These are phyloP conservation scores for Xylaria sp. DNA, from an alignment of 2,329 filamentous ascomycete genomes.

Conservation along the genomic window DNA sequence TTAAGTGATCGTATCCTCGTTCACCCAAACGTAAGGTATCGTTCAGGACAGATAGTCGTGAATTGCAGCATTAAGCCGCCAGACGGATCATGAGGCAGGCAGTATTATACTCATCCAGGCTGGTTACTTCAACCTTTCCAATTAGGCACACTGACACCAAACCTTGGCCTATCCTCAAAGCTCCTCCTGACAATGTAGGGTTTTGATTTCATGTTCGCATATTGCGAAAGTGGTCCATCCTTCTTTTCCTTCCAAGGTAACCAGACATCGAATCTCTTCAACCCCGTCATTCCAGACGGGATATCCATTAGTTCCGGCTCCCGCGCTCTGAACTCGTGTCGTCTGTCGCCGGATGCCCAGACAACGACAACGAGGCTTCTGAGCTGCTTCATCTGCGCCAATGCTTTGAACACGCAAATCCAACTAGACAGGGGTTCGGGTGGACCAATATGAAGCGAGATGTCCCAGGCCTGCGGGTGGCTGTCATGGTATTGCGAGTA, in stretches of 20 bases:
- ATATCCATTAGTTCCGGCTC: conserved; percentile 39
- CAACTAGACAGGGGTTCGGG: conserved; percentile 35
- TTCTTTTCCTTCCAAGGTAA: conserved; percentile 38
- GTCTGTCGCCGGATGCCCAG: conserved; percentile 38
- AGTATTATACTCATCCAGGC: no score
- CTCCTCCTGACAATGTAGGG: conserved; percentile 36
- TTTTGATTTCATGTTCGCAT: conserved; percentile 7
- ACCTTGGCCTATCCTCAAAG: conserved; percentile 35
- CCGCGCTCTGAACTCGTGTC: conserved; percentile 35
- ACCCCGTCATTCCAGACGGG: conserved; percentile 33
- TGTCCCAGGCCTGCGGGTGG: conserved; percentile 38
- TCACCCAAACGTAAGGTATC: no score
- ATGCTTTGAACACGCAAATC: conserved; percentile 36
- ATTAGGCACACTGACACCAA: conserved; percentile 38
- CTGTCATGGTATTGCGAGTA: conserved; percentile 39
- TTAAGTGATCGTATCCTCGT: no score
- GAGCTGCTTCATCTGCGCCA: conserved; percentile 35
- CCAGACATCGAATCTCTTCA: conserved; percentile 39
- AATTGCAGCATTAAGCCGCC: no score
- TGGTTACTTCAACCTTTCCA: conserved; percentile 30
- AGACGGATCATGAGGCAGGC: no score
- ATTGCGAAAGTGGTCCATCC: conserved; percentile 9
- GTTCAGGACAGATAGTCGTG: no score
- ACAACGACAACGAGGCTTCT: conserved; percentile 36
- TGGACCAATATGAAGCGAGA: conserved; percentile 33